phyloP scores from a whole-genome alignment of 495 filamentous ascomycete genomes.

The Aspergillus heteromorphus region DNA sequence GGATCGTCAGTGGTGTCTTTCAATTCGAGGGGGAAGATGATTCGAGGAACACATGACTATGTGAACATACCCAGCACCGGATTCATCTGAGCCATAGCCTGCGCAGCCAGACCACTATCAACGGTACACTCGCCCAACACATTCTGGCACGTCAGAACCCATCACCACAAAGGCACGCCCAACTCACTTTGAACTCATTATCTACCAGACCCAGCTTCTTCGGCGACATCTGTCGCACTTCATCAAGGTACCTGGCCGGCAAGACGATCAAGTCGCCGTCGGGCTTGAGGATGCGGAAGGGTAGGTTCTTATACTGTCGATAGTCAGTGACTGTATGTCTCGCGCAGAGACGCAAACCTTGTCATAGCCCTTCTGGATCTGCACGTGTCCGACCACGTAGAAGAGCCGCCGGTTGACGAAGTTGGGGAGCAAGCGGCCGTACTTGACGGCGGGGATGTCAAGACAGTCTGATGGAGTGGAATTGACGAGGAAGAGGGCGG shows the following conservation, averaged over 20 bases:
- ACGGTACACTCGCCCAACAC: conserved; percentile 29
- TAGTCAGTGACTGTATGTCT: neutral
- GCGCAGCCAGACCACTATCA: conserved; percentile 20
- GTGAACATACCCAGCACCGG: conserved; percentile 18
- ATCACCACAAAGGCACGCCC: no score
- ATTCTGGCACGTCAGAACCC: conserved; percentile 15
- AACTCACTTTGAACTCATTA: conserved; percentile 24
- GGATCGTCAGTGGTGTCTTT: neutral
- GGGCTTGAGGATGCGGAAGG: conserved; percentile 28
- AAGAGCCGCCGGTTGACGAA: conserved; percentile 27
- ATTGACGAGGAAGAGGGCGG: neutral
- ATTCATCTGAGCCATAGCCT: conserved; percentile 25
- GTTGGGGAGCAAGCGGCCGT: conserved; percentile 17
- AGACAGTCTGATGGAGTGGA: neutral
- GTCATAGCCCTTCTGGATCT: conserved; percentile 25
- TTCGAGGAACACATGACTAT: no score
- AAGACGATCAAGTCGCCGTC: conserved; percentile 33
- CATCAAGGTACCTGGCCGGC: conserved; percentile 25
- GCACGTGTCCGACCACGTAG: conserved; percentile 15
- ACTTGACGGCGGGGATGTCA: conserved; percentile 24
- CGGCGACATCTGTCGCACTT: conserved; percentile 18
- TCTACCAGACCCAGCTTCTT: conserved; percentile 23
- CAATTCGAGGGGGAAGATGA: no score
- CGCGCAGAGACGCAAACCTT: conserved; percentile 14
- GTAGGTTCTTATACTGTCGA: conserved; percentile 21